Evolutionary conservation across 2,329 filamentous ascomycete species (phyloP).

Genomic region (Colletotrichum salicis): DNA sequence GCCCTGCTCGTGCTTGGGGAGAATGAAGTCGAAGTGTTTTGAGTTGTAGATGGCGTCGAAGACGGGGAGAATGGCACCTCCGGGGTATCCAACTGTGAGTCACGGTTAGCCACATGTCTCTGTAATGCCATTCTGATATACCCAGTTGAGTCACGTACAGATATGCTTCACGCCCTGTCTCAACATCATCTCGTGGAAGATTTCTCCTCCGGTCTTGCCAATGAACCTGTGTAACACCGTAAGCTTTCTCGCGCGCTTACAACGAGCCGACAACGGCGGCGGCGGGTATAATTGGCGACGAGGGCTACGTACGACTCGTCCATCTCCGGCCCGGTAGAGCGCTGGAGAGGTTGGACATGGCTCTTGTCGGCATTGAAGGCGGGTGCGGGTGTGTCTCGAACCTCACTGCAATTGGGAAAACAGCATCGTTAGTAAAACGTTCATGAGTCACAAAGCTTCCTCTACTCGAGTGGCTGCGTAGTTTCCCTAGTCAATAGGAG

Average conservation of each 20-base stretch:
- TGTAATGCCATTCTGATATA: not conserved
- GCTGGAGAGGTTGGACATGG: conserved; percentile 77
- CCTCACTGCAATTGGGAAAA: conserved; percentile 53
- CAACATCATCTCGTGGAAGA: conserved; percentile 99
- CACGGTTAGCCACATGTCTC: conserved; percentile 23
- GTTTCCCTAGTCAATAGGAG: not conserved
- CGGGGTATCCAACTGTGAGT: conserved; percentile 81
- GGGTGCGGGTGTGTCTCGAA: conserved; percentile 71
- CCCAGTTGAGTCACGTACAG: conserved; percentile 69
- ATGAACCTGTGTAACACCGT: conserved; percentile 72
- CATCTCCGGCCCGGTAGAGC: conserved; percentile 70
- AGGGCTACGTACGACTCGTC: conserved; percentile 78
- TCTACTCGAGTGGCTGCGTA: not conserved
- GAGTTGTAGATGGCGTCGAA: conserved; percentile 99
- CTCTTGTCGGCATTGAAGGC: conserved; percentile 65
- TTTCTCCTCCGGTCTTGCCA: conserved; percentile 93
- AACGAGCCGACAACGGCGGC: conserved; percentile 26
- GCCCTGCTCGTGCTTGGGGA: conserved; percentile 96
- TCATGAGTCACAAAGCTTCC: conserved; percentile 13
- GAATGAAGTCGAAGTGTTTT: conserved; percentile 93
- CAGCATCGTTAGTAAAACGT: conserved; percentile 38
- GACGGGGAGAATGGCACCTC: conserved; percentile 95
- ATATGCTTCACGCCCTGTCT: conserved; percentile 91
- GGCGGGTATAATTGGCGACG: conserved; percentile 27
- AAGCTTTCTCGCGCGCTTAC: not conserved